Base-by-base conservation (phyloP, 2,329 filamentous ascomycete genomes). In the Calonectria honghensis region DNA sequence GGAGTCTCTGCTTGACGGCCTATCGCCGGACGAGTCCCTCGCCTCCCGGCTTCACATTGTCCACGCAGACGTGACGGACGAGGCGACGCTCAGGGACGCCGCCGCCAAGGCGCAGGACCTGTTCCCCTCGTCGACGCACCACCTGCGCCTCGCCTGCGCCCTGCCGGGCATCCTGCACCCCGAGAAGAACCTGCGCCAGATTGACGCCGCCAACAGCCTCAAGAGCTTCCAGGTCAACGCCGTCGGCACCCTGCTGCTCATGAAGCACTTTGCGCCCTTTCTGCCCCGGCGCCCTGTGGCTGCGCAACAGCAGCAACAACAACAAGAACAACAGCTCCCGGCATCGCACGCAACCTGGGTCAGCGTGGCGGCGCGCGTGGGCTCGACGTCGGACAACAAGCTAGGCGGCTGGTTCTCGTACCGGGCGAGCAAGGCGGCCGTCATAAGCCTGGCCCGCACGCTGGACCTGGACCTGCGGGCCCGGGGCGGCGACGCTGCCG, bases 371-470 rank as follows among this genome's bases (percentile, higher is more conserved):
- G 95, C 95, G 2, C 91, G 95, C 54, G 94, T 97, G 0, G 95
- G 95, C 13, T 93, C 91, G 39, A 93, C 94, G 29, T 86, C 89
- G 0, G 94, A 96, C 79, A 96, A 97, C 80, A 82, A 85, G 2
- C 87, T 93, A 0, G 95, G 95, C 3, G 95, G 95, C 0, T 97
- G 95, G 95, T 97, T 95, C 83, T 92, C 90, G 71, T 97, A 97
- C 84, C 92, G 95, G 18, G 91, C 93, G 10, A 93, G 91, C 68
- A 97, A 97, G 84, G 91, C 94, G 0, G 94, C 89, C 2, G 91
- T 96, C 4, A 95, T 93, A 77, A 93, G 93, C 80, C 73, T 95
- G 16, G 91, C 91, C 10, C 94, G 93, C 85, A 93, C 90, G 9
- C 92, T 95, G 75, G 95, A 97, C 82, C 88, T 94, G 35, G 90